Conservation (phyloP, 805 yeast species). For the Kodamaea sagamina region DNA sequence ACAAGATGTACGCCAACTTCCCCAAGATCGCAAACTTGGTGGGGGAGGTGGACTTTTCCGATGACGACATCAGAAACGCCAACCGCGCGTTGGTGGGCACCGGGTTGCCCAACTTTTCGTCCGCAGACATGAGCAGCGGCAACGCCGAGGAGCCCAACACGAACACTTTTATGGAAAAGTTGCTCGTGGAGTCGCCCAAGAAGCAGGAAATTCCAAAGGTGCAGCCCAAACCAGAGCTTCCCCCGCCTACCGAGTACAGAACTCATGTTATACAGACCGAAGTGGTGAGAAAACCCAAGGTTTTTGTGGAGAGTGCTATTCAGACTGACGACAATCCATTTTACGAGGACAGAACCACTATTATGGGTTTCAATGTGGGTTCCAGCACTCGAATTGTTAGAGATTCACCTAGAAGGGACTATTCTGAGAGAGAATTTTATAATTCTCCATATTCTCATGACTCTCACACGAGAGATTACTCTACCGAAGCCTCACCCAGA, state of each 20-base stretch:
- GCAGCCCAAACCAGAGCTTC: neutral
- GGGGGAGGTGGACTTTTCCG: conserved; percentile 62
- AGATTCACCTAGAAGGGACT: conserved; percentile 5
- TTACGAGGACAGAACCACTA: conserved; percentile 4
- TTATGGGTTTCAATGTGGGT: conserved; percentile 11
- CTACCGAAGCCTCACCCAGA: neutral
- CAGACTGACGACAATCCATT: conserved; percentile 13
- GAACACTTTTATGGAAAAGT: conserved; percentile 21
- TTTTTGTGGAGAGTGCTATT: conserved; percentile 13
- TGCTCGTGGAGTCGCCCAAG: conserved; percentile 15
- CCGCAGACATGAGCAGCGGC: conserved; percentile 35
- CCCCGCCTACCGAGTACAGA: neutral
- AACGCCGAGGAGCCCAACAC: conserved; percentile 12
- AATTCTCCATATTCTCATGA: too few relatives aligned
- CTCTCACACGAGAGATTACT: neutral
- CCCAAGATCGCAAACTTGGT: conserved; percentile 65
- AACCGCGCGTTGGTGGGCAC: conserved; percentile 68
- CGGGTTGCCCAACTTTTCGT: conserved; percentile 72
- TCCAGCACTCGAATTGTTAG: neutral
- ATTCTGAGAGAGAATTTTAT: too few relatives aligned
- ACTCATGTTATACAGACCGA: neutral
- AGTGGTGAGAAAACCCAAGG: conserved; percentile 5
- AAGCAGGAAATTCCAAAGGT: conserved; percentile 2
- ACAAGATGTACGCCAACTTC: conserved; percentile 51
- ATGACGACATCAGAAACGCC: conserved; percentile 67